Evolutionary conservation across 73 alveolate species (phyloP), one percentile per base, ranked within the genome.

Genomic region (Paramecium octaurelia): DNA sequence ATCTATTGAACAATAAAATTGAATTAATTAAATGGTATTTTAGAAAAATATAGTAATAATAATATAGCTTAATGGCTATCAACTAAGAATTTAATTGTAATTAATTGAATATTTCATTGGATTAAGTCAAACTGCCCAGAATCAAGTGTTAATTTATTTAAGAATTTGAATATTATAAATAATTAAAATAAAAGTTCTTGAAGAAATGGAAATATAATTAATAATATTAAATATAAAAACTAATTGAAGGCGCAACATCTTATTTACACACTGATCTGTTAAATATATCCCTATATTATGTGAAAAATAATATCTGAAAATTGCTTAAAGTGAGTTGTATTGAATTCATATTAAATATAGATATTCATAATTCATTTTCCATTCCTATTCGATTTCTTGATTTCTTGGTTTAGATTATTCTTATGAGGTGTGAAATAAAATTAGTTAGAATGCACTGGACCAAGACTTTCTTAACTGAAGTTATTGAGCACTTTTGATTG

Each of bases 401-500:
- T 64, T 64, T 64, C 50, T 64, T 64, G 84, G 11, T 64, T 21
- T 27, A 64, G 0, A 54, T 54, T 64, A 24, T 64, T 64, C 84
- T 64, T 27, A 34, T 64, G 44, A 34, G 42, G 84, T 10, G 18
- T 64, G 20, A 50, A 31, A 27, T 27, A 64, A 64, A 11, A 64
- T 64, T 64, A 64, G 8, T 64, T 64, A 14, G 84, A 64, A 34
- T 11, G 27, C 10, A 24, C 50, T 34, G 24, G 29, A 40, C 48
- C 48, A 31, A 64, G 84, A 34, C 88, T 75, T 14, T 75, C 88
- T 75, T 38, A 42, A 75, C 88, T 75, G 29, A 64, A 24, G 11
- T 64, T 64, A 42, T 75, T 35, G 69, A 36, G 5, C 11, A 0
- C 12, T 75, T 23, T 38, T 11, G 88, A 75, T 75, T 69, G 35